These are phyloP conservation scores for Cercospora citrullina DNA, from an alignment of 2,329 filamentous ascomycete genomes.

Conservation along the genomic window DNA sequence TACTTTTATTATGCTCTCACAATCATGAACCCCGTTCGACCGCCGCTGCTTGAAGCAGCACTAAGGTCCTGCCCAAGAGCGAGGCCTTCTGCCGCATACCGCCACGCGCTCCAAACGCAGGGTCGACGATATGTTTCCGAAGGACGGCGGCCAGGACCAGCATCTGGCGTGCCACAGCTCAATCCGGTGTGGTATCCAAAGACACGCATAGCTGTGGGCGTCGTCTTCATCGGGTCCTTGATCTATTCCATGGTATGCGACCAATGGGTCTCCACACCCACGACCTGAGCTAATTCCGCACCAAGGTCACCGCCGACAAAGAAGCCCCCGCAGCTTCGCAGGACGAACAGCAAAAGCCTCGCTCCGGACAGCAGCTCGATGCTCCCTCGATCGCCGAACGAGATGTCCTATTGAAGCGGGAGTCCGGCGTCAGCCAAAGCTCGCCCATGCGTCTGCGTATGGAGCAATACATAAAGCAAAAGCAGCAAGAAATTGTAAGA, in stretches of 20 bases:
- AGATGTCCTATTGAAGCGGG: slow-evolving; percentile 77
- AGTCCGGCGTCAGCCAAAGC: slow-evolving; percentile 69
- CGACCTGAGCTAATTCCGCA: neutral
- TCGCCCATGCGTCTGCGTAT: slow-evolving; percentile 97
- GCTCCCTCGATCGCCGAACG: slow-evolving; percentile 75
- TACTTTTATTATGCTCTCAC: neutral
- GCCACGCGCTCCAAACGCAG: slow-evolving; percentile 25
- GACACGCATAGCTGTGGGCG: slow-evolving; percentile 47
- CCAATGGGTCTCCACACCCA: neutral
- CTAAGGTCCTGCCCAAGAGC: slow-evolving; percentile 27
- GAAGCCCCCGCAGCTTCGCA: slow-evolving; percentile 11
- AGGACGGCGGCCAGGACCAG: slow-evolving; percentile 26
- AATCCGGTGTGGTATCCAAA: slow-evolving; percentile 42
- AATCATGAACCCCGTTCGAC: slow-evolving; percentile 27
- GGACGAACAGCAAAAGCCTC: slow-evolving; percentile 10
- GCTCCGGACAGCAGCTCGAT: slow-evolving; percentile 50
- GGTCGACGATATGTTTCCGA: slow-evolving; percentile 33
- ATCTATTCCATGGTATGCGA: slow-evolving; percentile 59
- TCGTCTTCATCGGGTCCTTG: slow-evolving; percentile 56
- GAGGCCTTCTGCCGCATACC: slow-evolving; percentile 24
- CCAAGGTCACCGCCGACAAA: slow-evolving; percentile 43
- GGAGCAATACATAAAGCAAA: slow-evolving; percentile 92
- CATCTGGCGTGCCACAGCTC: slow-evolving; percentile 39
- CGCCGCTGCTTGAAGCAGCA: slow-evolving; percentile 29
- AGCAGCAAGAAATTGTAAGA: slow-evolving; percentile 83